phyloP scores from a whole-genome alignment of 1,139 yeast species.

The Pichia norvegensis region DNA sequence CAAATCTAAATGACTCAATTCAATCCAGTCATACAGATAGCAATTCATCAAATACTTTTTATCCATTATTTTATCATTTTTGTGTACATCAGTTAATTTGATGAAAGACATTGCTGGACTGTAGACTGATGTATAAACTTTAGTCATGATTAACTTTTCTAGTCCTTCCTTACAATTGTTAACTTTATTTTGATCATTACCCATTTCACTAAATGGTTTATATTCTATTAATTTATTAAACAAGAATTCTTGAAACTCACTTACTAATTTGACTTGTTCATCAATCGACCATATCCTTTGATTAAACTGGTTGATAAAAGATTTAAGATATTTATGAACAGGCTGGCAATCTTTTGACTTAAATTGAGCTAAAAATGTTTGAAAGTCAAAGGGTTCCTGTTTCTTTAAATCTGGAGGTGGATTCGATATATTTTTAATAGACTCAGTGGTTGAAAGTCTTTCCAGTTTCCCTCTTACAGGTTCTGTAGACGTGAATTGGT shows the following conservation, averaged over 20 bases:
- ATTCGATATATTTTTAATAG: slow-evolving; percentile 19
- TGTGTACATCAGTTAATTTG: slow-evolving; percentile 43
- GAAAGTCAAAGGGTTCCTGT: slow-evolving; percentile 63
- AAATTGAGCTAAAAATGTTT: slow-evolving; percentile 63
- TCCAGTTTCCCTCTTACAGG: neutral
- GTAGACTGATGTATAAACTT: slow-evolving; percentile 70
- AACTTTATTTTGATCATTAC: slow-evolving; percentile 44
- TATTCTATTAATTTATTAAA: slow-evolving; percentile 53
- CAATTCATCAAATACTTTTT: slow-evolving; percentile 46
- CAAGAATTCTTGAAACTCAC: slow-evolving; percentile 67
- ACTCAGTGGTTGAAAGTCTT: slow-evolving; percentile 5
- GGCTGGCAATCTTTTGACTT: slow-evolving; percentile 80
- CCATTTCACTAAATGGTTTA: slow-evolving; percentile 69
- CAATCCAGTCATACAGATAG: slow-evolving; percentile 65
- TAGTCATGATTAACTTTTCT: slow-evolving; percentile 86
- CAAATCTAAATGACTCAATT: slow-evolving; percentile 74
- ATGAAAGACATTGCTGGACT: slow-evolving; percentile 60
- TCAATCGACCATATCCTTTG: slow-evolving; percentile 64
- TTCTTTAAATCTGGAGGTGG: slow-evolving; percentile 22
- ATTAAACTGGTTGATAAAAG: slow-evolving; percentile 67
- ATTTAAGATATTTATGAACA: slow-evolving; percentile 74
- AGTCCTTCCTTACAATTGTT: slow-evolving; percentile 83
- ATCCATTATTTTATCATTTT: slow-evolving; percentile 60
- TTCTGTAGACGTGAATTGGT: neutral
- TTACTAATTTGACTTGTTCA: slow-evolving; percentile 71